Evolutionary conservation across 768 basidiomycete genomes (phyloP), one percentile per base, ranked within the genome.

Genomic region (Suillus hirtellus): DNA sequence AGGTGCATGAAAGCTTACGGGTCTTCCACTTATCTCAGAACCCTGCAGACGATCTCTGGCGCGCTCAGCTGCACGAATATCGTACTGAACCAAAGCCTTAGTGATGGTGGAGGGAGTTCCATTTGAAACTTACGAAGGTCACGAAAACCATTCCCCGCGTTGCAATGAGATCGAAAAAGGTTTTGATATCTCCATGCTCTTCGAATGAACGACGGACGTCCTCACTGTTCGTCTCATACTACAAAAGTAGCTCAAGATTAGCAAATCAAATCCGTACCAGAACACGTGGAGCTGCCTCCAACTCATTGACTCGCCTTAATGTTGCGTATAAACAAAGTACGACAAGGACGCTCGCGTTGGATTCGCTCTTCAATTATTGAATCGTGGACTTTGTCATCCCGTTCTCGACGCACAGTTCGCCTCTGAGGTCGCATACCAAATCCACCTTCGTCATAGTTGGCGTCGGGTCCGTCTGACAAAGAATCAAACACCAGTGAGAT

Each of bases 111-210:
- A 43, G 59, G 21, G 60, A 11, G 42, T 63, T 52, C 61, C 9
- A 43, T 27, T 43, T 52, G 56, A 27, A 27, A 86, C 96, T 85
- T 79, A 99, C 97, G 75, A 93, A 99, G 55, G 96, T 99, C 52
- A 99, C 91, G 75, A 99, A 99, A 15, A 98, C 91, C 93, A 99
- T 97, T n/a, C 97, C 97, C 64, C 97, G 84, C 12, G 92, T 96
- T 56, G 87, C 85, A 66, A 99, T 92, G 21, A 99, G 81, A 77
- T 99, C 97, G 76, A 98, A 99, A 75, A 96, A 98, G 1, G 93
- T 95, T 78, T 95, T 95, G 80, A 99, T 93, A 71, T 95, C 93
- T 66, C 97, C 97, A 71, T 94, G 92, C 64, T 91, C 89, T 78
- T 94, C 93, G 76, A 99, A 99, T 60, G 86, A 85, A 50, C 81